A percentile compares a stretch with the other conserved stretches of the same genome.
These are phyloP conservation scores for Nemania serpens DNA, from an alignment of 2,329 filamentous ascomycete genomes.

Conservation along the genomic window DNA sequence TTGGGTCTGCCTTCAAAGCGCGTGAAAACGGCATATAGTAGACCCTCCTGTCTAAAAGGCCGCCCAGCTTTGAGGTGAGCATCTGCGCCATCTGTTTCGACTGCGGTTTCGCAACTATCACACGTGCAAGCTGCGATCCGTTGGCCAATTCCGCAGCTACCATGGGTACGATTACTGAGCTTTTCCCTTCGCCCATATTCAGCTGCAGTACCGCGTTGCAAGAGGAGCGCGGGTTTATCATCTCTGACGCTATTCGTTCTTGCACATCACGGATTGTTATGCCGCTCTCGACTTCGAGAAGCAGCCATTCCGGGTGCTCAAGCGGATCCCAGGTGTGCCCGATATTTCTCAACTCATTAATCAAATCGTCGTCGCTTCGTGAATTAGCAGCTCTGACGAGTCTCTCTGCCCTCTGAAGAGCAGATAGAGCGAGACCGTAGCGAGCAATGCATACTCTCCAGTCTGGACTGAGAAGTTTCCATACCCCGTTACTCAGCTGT, in stretches of 20 bases:
- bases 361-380: conserved; percentile 38
- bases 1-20: conserved; percentile 43
- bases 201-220: conserved; percentile 65
- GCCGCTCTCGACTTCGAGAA: conserved; percentile 67
- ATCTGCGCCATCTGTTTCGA: conserved; percentile 64
- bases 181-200: conserved; percentile 75
- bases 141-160: conserved; percentile 60
- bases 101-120: conserved; percentile 66
- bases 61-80: conserved; percentile 58
- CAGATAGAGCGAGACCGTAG: conserved; percentile 48
- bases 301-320: conserved; percentile 61
- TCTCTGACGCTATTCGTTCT: conserved; percentile 59
- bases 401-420: conserved; percentile 47
- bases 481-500: conserved; percentile 38
- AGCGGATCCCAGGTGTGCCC: conserved; percentile 63
- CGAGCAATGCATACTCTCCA: conserved; percentile 46
- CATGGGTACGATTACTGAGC: conserved; percentile 70
- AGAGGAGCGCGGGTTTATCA: conserved; percentile 50
- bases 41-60: conserved; percentile 58
- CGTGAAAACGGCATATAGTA: conserved; percentile 65
- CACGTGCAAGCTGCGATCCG: conserved; percentile 54
- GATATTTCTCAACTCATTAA: conserved; percentile 51
- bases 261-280: conserved; percentile 66
- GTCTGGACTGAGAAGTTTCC: conserved; percentile 33
- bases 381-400: conserved; percentile 12